These are phyloP conservation scores for Didymella glomerata DNA, from an alignment of 2,329 filamentous ascomycete species.

Conservation along the genomic window DNA sequence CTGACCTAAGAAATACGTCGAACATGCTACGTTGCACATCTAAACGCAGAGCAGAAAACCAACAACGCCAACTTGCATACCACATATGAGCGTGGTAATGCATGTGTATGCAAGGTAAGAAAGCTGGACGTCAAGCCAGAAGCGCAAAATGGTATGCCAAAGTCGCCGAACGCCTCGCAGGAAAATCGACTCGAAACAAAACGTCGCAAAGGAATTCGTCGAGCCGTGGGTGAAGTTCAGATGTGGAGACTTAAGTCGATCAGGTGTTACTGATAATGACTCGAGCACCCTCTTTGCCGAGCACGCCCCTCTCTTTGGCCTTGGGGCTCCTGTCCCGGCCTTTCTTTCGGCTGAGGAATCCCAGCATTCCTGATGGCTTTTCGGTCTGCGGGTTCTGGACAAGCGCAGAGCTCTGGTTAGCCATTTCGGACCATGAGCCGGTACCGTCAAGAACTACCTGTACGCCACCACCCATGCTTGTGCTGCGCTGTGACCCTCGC, in stretches of 20 bases:
- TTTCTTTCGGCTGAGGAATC: constrained; percentile 88
- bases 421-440: constrained; percentile 90
- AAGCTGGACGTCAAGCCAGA: constrained; percentile 19
- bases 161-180: constrained; percentile 42
- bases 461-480: constrained; percentile 81
- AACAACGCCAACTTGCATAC: constrained; percentile 32
- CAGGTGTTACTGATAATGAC: constrained; percentile 58
- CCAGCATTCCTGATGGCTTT: constrained; percentile 81
- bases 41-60: constrained; percentile 15
- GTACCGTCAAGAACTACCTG: constrained; percentile 90
- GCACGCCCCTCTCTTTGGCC: constrained; percentile 88
- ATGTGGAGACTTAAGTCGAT: constrained; percentile 17
- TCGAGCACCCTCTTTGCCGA: constrained; percentile 93
- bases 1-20: constrained; percentile 12
- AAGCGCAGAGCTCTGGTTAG: constrained; percentile 80
- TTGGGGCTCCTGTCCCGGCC: constrained; percentile 91
- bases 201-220: constrained; percentile 43
- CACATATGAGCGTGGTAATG: constrained; percentile 25
- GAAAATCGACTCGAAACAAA: constrained; percentile 33
- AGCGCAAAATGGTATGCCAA: constrained; percentile 32
- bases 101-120: constrained; percentile 29
- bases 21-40: constrained; percentile 22
- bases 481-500: constrained; percentile 72
- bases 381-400: constrained; percentile 55
- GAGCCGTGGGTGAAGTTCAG: constrained; percentile 26